Evolutionary conservation across 495 filamentous ascomycete genomes (phyloP).

Genomic region (Trichoderma orchidacearum): DNA sequence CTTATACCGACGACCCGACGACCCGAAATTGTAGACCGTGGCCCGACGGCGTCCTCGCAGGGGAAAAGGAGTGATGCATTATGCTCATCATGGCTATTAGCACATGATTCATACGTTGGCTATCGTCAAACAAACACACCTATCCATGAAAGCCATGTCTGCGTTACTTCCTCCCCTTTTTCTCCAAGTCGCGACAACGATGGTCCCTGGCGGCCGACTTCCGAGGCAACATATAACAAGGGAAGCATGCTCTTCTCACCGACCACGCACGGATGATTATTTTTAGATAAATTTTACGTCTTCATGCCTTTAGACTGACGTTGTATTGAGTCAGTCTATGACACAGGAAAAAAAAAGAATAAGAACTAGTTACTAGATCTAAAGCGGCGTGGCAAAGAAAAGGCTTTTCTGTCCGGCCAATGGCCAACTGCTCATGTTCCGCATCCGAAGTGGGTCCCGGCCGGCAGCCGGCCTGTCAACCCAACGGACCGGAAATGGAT

Average conservation of each 20-base stretch:
- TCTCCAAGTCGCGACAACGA: no score
- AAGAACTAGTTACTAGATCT: not conserved
- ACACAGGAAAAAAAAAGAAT: not conserved
- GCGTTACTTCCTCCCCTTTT: no score
- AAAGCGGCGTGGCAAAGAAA: not conserved
- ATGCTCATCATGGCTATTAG: no score
- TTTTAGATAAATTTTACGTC: not conserved
- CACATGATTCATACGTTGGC: no score
- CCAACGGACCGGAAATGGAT: not conserved
- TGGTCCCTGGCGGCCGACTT: no score
- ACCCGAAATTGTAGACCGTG: no score
- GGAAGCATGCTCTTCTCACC: not conserved
- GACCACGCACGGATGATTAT: not conserved
- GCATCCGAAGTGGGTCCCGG: not conserved
- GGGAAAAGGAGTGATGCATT: no score
- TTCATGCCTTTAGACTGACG: not conserved
- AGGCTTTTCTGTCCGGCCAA: not conserved
- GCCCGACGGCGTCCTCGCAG: no score
- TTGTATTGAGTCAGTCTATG: not conserved
- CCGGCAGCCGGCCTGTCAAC: not conserved
- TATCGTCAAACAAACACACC: no score
- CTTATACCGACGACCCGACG: not conserved
- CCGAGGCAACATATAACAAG: not conserved
- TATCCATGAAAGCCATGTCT: no score
- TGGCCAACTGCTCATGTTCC: not conserved